Evolutionary conservation across 495 filamentous ascomycete genomes (phyloP).

Genomic region (Wilcoxina mikolae): DNA sequence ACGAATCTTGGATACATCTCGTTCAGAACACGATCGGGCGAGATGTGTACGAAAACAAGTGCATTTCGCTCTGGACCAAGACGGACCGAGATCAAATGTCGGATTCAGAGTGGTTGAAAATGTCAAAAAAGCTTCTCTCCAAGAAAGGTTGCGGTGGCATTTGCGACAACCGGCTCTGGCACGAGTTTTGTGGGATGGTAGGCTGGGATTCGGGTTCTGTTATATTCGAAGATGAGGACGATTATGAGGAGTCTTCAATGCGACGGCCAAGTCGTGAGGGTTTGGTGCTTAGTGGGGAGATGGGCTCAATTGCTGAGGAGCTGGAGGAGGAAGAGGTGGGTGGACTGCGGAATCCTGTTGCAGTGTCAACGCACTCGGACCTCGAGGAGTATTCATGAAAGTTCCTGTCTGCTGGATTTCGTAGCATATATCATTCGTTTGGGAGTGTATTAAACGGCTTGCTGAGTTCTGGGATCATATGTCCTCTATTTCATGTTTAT

Average conservation of each 20-base stretch:
- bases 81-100: slow-evolving; percentile 16
- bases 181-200: slow-evolving; percentile 25
- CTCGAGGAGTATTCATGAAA: no score
- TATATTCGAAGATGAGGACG: slow-evolving; percentile 8
- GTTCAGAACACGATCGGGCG: slow-evolving; percentile 16
- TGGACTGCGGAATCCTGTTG: no score
- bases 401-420: no score
- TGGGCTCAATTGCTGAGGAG: slow-evolving; percentile 20
- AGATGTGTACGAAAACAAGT: slow-evolving; percentile 17
- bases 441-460: no score
- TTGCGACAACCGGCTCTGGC: slow-evolving; percentile 20
- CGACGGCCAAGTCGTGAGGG: slow-evolving; percentile 11
- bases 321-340: slow-evolving; percentile 14
- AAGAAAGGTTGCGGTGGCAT: slow-evolving; percentile 18
- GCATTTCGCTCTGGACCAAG: slow-evolving; percentile 21
- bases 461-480: no score
- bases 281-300: slow-evolving; percentile 13
- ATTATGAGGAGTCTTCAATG: slow-evolving; percentile 9
- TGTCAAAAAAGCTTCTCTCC: slow-evolving; percentile 15
- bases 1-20: slow-evolving; percentile 18
- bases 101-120: slow-evolving; percentile 22
- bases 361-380: no score
- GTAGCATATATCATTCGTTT: no score
- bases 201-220: slow-evolving; percentile 18
- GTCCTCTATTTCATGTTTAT: no score